phyloP scores from a whole-genome alignment of 805 yeast species.

The Candida silvatica region DNA sequence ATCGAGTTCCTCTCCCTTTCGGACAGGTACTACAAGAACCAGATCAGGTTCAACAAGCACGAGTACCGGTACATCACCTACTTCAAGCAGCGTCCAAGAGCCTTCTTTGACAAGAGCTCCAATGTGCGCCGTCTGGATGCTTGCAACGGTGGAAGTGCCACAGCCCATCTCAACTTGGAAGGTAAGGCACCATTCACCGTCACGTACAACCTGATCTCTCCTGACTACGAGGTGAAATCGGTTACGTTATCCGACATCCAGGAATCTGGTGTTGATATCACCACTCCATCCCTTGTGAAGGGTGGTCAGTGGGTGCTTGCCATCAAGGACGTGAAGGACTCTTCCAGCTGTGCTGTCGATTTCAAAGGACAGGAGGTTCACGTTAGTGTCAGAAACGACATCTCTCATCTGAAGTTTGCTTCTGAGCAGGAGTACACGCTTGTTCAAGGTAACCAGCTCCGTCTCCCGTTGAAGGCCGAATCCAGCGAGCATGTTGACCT shows the following conservation, averaged over 20 bases:
- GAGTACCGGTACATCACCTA: conserved; percentile 56
- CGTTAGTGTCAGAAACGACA: conserved; percentile 60
- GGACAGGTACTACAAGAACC: conserved; percentile 48
- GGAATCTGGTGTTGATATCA: conserved; percentile 30
- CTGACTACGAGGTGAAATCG: conserved; percentile 35
- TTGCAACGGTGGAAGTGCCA: conserved; percentile 25
- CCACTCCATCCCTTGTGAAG: conserved; percentile 42
- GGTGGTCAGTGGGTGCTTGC: conserved; percentile 73
- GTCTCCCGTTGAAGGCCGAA: conserved; percentile 43
- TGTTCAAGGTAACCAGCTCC: conserved; percentile 52
- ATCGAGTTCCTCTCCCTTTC: conserved; percentile 58
- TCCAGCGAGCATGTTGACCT: conserved; percentile 24
- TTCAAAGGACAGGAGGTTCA: conserved; percentile 54
- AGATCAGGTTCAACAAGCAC: conserved; percentile 22
- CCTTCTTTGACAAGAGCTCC: conserved; percentile 24
- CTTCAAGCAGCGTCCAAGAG: conserved; percentile 63
- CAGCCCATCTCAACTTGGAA: conserved; percentile 50
- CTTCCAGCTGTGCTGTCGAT: conserved; percentile 71
- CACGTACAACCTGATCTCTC: conserved; percentile 58
- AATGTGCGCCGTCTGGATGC: conserved; percentile 13
- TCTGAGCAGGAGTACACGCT: conserved; percentile 27
- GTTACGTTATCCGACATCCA: conserved; percentile 33
- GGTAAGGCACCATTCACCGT: conserved; percentile 80
- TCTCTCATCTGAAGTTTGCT: conserved; percentile 41
- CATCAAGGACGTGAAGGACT: conserved; percentile 60